Conservation (phyloP, 805 yeast genomes). For the Ogataea sp. region DNA sequence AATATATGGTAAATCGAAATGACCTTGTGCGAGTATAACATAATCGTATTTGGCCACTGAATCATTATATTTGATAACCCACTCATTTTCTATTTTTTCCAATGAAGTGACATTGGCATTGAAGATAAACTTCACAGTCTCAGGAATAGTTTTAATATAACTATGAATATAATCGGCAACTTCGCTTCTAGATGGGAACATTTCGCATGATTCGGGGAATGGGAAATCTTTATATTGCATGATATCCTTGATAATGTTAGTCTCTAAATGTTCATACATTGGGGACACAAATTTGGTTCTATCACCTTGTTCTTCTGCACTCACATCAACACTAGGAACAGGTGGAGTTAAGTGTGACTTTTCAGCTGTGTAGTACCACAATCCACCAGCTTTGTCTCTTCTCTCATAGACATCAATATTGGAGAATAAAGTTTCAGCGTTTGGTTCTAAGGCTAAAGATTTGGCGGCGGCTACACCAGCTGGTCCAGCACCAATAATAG, state of each 20-base stretch:
- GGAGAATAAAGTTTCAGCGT: constrained; percentile 11
- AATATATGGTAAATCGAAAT: constrained; percentile 37
- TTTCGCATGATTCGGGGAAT: constrained; percentile 30
- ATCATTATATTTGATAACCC: constrained; percentile 17
- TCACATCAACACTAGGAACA: constrained; percentile 14
- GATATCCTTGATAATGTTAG: constrained; percentile 23
- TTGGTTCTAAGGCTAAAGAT: constrained; percentile 24
- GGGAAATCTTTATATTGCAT: constrained; percentile 24
- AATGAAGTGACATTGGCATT: constrained; percentile 41
- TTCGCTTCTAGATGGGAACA: constrained; percentile 53
- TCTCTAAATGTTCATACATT: constrained; percentile 26
- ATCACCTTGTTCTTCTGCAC: constrained; percentile 1
- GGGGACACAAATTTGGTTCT: constrained; percentile 20
- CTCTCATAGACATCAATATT: constrained; percentile 24
- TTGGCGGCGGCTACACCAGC: constrained; percentile 26
- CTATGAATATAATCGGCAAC: constrained; percentile 52
- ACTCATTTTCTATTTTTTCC: constrained; percentile 18
- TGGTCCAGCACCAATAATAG: constrained; percentile 29
- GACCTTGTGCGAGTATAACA: constrained; percentile 39
- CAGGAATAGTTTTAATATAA: constrained; percentile 41
- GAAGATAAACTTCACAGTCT: constrained; percentile 24
- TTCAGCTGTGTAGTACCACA: constrained; percentile 25
- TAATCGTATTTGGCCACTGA: constrained; percentile 17
- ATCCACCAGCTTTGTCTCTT: constrained; percentile 23
- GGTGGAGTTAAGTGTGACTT: constrained; percentile 14